Conservation (phyloP, 495 filamentous ascomycete species). For the Penicillium verhagenii region DNA sequence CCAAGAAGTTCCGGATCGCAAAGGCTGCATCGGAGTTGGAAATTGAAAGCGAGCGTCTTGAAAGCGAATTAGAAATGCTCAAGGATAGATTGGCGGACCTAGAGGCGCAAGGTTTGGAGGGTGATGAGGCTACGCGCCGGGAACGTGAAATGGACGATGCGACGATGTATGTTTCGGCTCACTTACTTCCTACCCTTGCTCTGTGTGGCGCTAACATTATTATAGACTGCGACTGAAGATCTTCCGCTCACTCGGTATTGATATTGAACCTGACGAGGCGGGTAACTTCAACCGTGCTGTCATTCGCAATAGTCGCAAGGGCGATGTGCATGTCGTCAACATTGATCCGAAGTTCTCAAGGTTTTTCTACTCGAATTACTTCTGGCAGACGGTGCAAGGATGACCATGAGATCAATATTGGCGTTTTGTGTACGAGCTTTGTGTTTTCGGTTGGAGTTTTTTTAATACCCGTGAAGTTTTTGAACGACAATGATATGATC, state of each 20-base stretch:
- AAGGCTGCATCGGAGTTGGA: constrained; percentile 86
- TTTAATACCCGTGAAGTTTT: constrained; percentile 24
- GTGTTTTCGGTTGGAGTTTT: constrained; percentile 16
- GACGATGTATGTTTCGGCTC: constrained; percentile 40
- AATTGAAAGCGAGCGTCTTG: constrained; percentile 85
- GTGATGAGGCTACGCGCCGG: constrained; percentile 52
- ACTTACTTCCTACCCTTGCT: constrained; percentile 4
- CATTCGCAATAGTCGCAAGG: constrained; percentile 80
- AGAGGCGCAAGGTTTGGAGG: constrained; percentile 75
- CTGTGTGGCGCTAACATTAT: background rate
- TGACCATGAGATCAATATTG: constrained; percentile 13
- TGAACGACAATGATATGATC: constrained; percentile 7
- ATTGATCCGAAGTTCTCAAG: constrained; percentile 88
- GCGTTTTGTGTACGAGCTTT: constrained; percentile 20
- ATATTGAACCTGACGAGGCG: constrained; percentile 76
- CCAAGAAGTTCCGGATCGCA: constrained; percentile 90
- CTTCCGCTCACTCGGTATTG: constrained; percentile 86
- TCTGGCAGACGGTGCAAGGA: constrained; percentile 81
- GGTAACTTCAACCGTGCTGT: constrained; percentile 84
- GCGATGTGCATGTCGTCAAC: constrained; percentile 92
- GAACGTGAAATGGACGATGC: constrained; percentile 63
- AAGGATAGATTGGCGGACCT: constrained; percentile 74
- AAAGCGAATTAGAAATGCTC: constrained; percentile 75
- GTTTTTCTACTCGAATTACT: constrained; percentile 93
- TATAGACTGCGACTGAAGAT: constrained; percentile 79